Conservation (phyloP, 1,284 basidiomycete genomes). For the Puccinia hordei region DNA sequence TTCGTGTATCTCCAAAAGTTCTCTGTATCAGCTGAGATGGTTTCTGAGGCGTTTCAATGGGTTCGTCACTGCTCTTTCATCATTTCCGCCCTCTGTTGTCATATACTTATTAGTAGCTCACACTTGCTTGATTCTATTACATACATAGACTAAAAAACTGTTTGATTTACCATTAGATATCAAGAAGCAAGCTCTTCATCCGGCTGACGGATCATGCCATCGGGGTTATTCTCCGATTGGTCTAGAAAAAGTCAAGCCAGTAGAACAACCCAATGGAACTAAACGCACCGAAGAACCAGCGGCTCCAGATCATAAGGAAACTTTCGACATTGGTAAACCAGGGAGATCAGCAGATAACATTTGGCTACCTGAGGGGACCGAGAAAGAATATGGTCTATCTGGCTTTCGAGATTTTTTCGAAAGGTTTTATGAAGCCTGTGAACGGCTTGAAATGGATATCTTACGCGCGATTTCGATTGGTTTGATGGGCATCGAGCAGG, state of each 20-base stretch:
- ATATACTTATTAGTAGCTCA: not conserved
- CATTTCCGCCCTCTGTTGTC: not conserved
- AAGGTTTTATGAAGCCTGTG: slow-evolving; percentile 64
- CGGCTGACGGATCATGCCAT: slow-evolving; percentile 65
- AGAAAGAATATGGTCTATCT: slow-evolving; percentile 61
- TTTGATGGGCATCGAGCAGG: slow-evolving; percentile 60
- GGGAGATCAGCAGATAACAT: slow-evolving; percentile 61
- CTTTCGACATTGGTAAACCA: slow-evolving; percentile 64
- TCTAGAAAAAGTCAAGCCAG: slow-evolving; percentile 59
- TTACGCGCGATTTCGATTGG: slow-evolving; percentile 65
- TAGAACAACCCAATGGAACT: slow-evolving; percentile 61
- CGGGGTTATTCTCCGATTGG: slow-evolving; percentile 62
- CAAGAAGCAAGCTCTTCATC: slow-evolving; percentile 67
- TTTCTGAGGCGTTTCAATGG: slow-evolving; percentile 66
- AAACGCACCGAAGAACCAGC: slow-evolving; percentile 53
- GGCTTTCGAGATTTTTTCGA: slow-evolving; percentile 65
- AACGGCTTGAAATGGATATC: slow-evolving; percentile 62
- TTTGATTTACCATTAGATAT: slow-evolving; percentile 64
- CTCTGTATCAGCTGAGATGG: slow-evolving; percentile 61
- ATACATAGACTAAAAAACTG: slow-evolving; percentile 63
- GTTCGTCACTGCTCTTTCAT: slow-evolving; percentile 58
- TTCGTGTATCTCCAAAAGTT: slow-evolving; percentile 63
- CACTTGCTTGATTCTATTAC: not conserved
- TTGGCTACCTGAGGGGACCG: slow-evolving; percentile 65
- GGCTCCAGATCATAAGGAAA: slow-evolving; percentile 66